phyloP scores from a whole-genome alignment of 805 yeast genomes.

The Kodamaea lidongshanica region DNA sequence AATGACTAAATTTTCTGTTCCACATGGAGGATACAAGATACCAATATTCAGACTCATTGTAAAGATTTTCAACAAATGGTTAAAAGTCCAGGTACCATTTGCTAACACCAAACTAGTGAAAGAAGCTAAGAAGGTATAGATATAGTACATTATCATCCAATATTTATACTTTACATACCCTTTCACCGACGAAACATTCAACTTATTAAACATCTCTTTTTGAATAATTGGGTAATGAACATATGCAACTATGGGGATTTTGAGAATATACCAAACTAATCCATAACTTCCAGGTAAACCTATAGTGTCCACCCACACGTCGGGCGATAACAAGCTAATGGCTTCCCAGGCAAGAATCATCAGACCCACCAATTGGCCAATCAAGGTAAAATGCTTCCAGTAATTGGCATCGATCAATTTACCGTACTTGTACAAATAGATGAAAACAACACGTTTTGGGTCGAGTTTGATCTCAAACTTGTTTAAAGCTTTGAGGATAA shows the following conservation, averaged over 20 bases:
- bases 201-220: constrained; percentile 71
- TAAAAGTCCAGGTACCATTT: constrained; percentile 88
- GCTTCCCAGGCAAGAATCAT: constrained; percentile 65
- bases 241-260: constrained; percentile 76
- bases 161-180: constrained; percentile 43
- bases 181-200: constrained; percentile 34
- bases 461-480: constrained; percentile 54
- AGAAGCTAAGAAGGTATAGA: constrained; percentile 62
- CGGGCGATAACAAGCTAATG: constrained; percentile 63
- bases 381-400: constrained; percentile 75
- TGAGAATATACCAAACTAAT: constrained; percentile 47
- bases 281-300: constrained; percentile 89
- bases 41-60: constrained; percentile 30
- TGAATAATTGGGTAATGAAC: constrained; percentile 95
- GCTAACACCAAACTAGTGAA: constrained; percentile 61
- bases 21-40: constrained; percentile 85
- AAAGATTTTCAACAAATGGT: constrained; percentile 71
- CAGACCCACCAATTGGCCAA: constrained; percentile 87
- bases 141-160: constrained; percentile 62
- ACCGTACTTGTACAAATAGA: constrained; percentile 49
- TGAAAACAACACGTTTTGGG: constrained; percentile 49
- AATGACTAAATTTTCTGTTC: constrained; percentile 46
- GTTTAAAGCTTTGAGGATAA: constrained; percentile 45
- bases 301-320: constrained; percentile 89
- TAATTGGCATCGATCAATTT: constrained; percentile 59